Percentiles rank a stretch among this genome's conserved stretches.
Conservation (phyloP, 805 yeast genomes). For the Debaryomyces prosopidis region DNA sequence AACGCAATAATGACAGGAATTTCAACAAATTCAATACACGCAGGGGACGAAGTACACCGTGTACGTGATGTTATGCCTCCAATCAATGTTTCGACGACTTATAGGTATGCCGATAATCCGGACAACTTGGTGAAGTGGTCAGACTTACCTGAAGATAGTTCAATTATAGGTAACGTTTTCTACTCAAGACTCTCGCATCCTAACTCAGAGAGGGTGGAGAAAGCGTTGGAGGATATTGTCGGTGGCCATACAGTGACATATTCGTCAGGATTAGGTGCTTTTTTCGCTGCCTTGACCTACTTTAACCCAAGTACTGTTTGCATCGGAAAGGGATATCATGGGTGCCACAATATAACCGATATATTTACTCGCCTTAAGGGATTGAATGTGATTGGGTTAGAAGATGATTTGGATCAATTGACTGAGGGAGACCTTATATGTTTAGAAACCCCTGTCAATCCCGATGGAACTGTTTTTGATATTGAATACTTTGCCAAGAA, state of each 20-base stretch:
- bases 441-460: constrained; percentile 87
- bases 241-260: constrained; percentile 70
- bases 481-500: constrained; percentile 60
- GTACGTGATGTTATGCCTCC: constrained; percentile 77
- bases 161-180: constrained; percentile 5
- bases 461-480: constrained; percentile 68
- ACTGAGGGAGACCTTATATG: constrained; percentile 75
- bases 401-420: constrained; percentile 46
- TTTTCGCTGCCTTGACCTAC: constrained; percentile 69
- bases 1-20: constrained; percentile 40
- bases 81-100: constrained; percentile 80
- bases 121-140: constrained; percentile 47
- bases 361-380: constrained; percentile 64
- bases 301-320: constrained; percentile 73
- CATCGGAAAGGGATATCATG: constrained; percentile 83
- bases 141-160: constrained; percentile 15
- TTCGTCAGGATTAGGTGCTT: constrained; percentile 80
- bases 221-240: constrained; percentile 57
- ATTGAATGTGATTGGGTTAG: constrained; percentile 47
- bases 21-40: constrained; percentile 66
- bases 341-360: constrained; percentile 70
- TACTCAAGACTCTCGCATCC: constrained; percentile 82
- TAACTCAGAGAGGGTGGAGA: constrained; percentile 66
- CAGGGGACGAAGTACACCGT: constrained; percentile 59
- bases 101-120: constrained; percentile 63